Conservation (phyloP, 2,329 filamentous ascomycete genomes). For the Sporothrix dimorphospora region DNA sequence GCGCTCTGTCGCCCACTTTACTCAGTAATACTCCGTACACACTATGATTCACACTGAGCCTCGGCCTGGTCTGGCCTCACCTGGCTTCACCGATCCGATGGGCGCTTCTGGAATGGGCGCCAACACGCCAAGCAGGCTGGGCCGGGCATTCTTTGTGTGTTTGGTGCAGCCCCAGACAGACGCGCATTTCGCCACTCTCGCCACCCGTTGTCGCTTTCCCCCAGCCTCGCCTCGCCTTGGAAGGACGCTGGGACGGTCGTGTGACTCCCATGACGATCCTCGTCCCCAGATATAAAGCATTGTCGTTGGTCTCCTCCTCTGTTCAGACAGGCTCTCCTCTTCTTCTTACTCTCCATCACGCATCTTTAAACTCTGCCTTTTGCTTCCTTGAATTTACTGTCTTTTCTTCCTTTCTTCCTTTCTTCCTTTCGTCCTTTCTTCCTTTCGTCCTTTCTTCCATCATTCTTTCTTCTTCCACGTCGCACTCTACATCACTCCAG, state of each 20-base stretch:
- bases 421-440: not conserved
- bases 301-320: too few relatives aligned
- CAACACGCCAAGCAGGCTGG: slow-evolving; percentile 12
- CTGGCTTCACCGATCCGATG: not conserved
- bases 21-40: too few relatives aligned
- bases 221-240: slow-evolving; percentile 4
- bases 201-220: slow-evolving; percentile 1
- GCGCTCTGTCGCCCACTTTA: too few relatives aligned
- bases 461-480: not conserved
- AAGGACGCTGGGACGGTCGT: not conserved
- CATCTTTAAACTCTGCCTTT: too few relatives aligned
- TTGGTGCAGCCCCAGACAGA: too few relatives aligned
- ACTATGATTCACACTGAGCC: not conserved
- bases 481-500: too few relatives aligned
- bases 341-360: too few relatives aligned
- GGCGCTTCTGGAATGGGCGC: slow-evolving; percentile 13
- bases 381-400: not conserved
- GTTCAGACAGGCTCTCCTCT: too few relatives aligned
- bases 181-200: slow-evolving; percentile 20
- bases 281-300: slow-evolving; percentile 12
- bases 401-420: not conserved
- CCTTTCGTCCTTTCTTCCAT: not conserved
- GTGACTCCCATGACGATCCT: not conserved
- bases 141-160: not conserved
- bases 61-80: not conserved